Base-by-base conservation (phyloP, 352 stramenopile genomes). In the Globisporangium parvum region DNA sequence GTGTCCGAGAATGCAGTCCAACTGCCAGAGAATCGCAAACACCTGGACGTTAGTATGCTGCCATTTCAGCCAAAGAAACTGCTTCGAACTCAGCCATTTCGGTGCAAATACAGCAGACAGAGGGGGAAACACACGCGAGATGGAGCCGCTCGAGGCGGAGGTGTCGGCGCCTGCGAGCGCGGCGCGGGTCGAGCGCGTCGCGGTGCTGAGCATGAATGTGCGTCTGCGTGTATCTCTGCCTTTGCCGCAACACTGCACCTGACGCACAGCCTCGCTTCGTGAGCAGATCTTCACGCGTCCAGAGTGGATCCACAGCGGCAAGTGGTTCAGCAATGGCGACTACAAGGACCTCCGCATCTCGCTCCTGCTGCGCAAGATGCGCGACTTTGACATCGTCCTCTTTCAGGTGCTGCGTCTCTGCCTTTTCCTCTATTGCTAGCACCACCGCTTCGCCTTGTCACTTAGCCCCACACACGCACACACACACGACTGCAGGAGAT, bases 251-350 rank as follows among this genome's bases (percentile, higher is more conserved):
- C 31, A 37, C 12, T 10, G 31, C 31, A 5, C 0, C 31, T 37
- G 31, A 37, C 31, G 31, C 31, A 12, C 6, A 37, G 31, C 10
- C 10, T 37, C 15, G 26, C 24, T 23, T 26, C 24, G 24, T 18
- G 10, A n/a, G 51, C 62, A 93, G 75, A 86, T 88, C 57, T 91
- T 93, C 42, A 73, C 80, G 31, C 78, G 83, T 1, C 83, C 83
- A 8, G 77, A 87, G 51, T 75, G 76, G 37, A 90, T 93, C 60
- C 78, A 90, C 70, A 88, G 80, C 52, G 74, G 80, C 37, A 60
- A 71, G 35, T 91, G 80, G 80, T 85, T 91, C 52, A 62, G 73
- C 44, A 47, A 56, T 9, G 80, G 83, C n/a, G 83, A 93, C 64
- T 66, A 80, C 56, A 93, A 93, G 58, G 77, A 93, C 53, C 63